Evolutionary conservation across 1,284 basidiomycete species (phyloP), one percentile per base, ranked within the genome.

Genomic region (Pulveroboletus sp.): DNA sequence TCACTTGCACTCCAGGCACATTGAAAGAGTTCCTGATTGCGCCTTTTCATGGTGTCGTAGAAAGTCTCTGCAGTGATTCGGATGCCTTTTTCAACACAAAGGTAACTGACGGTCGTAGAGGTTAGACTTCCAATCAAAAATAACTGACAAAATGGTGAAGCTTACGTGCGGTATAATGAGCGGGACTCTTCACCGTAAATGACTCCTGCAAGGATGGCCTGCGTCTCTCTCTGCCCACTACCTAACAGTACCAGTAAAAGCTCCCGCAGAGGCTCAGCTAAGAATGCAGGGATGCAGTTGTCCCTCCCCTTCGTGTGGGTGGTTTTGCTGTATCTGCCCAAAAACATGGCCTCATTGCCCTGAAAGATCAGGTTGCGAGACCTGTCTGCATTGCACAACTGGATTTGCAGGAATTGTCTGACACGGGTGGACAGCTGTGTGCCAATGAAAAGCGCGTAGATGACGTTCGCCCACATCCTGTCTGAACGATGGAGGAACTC

Each of bases 291-390:
- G 10, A 36, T 58, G 29, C 60, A 61, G 6, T 11, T n/a, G 14
- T 61, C 55, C 25, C 12, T 46, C 2, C 22, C 57, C 15, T 39
- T 47, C 2, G 25, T 12, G 20, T 51, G 20, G 0, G 43, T 61
- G 1, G 53, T 47, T 15, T 60, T 61, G 48, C 58, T 61, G 18
- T 60, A 57, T 8, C 48, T 29, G 1, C 29, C 17, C 0, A 60
- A 2, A 1, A 61, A 26, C n/a, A 57, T 18, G 1, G 28, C 35
- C 35, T 60, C 48, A 0, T 36, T 39, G 5, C 54, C 59, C 14
- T 61, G 58, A 5, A 59, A 40, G 3, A 57, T 24, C 0, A 59
- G 15, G 3, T 59, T 59, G 2, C 39, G 43, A 5, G 39, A 24
- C 10, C 47, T 15, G 24, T 59, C 58, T 0, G 11, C 15, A 2